A percentile compares a stretch with the other conserved stretches of the same genome.
Conservation (phyloP, 2,329 filamentous ascomycete genomes). For the Cladophialophora yegresii region DNA sequence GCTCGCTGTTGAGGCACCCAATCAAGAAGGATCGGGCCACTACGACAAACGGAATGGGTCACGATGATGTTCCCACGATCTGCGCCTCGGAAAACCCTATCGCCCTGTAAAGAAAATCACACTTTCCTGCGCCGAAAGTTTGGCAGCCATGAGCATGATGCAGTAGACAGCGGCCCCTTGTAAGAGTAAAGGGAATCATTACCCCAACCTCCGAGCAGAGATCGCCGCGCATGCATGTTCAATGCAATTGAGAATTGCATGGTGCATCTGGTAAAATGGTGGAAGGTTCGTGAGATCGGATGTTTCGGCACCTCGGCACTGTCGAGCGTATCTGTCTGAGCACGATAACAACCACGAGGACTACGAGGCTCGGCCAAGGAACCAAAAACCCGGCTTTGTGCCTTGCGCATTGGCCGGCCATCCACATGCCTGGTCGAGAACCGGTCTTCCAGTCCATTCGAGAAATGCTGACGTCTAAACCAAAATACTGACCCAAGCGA, state of each 20-base stretch:
- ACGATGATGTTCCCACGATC: background rate
- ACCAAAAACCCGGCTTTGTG: background rate
- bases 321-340: background rate
- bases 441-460: background rate
- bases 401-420: background rate
- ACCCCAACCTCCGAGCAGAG: background rate
- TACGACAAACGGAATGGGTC: constrained; percentile 1
- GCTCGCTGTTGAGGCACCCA: background rate
- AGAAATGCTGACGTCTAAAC: background rate
- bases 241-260: background rate
- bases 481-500: background rate
- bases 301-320: background rate
- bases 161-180: background rate
- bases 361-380: background rate
- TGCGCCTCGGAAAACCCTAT: background rate
- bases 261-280: background rate
- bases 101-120: background rate
- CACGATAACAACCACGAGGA: background rate
- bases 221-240: background rate
- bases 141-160: background rate
- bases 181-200: background rate
- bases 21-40: background rate
- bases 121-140: background rate
- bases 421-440: background rate
- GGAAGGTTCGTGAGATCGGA: background rate